Evolutionary conservation across 208 protist species (phyloP).

Genomic region (Leishmania tarentolae): DNA sequence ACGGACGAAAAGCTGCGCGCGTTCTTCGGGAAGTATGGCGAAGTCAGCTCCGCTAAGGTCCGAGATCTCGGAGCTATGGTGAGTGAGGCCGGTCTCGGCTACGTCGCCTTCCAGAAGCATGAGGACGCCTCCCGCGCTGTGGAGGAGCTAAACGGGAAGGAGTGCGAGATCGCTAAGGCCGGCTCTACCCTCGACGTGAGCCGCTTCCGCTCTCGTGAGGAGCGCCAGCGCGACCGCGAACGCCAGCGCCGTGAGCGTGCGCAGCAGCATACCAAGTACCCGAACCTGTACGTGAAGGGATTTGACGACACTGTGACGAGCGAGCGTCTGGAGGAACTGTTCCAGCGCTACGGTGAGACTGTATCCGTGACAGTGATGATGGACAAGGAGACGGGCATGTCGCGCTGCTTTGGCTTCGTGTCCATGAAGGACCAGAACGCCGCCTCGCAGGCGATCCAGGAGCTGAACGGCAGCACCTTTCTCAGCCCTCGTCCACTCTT

Average conservation of each 20-base stretch:
- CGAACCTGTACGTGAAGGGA: conserved; percentile 99
- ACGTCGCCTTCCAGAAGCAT: conserved; percentile 96
- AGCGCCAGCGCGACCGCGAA: conserved; percentile 92
- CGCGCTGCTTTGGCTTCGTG: conserved; percentile 98
- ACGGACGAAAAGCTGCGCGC: conserved; percentile 94
- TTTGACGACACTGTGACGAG: conserved; percentile 97
- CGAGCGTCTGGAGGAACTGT: conserved; percentile 95
- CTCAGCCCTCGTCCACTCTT: conserved; percentile 97
- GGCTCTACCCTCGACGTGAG: conserved; percentile 94
- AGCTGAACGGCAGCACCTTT: conserved; percentile 96
- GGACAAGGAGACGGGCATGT: conserved; percentile 92
- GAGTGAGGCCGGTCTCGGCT: conserved; percentile 94
- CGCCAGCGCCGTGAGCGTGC: conserved; percentile 90
- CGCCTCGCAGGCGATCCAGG: conserved; percentile 94
- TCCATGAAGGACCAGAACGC: conserved; percentile 96
- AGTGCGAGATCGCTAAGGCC: conserved; percentile 78
- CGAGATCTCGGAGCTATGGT: conserved; percentile 88
- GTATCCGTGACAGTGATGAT: conserved; percentile 96
- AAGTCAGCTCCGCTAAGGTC: conserved; percentile 97
- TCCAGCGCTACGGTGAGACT: conserved; percentile 96
- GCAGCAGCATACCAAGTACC: conserved; percentile 92
- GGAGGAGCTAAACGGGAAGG: conserved; percentile 87
- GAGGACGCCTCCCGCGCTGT: conserved; percentile 93
- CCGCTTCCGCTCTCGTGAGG: conserved; percentile 96
- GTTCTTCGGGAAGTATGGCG: conserved; percentile 95